Conservation (phyloP, 1,284 basidiomycete genomes). For the Agroathelia rolfsii region DNA sequence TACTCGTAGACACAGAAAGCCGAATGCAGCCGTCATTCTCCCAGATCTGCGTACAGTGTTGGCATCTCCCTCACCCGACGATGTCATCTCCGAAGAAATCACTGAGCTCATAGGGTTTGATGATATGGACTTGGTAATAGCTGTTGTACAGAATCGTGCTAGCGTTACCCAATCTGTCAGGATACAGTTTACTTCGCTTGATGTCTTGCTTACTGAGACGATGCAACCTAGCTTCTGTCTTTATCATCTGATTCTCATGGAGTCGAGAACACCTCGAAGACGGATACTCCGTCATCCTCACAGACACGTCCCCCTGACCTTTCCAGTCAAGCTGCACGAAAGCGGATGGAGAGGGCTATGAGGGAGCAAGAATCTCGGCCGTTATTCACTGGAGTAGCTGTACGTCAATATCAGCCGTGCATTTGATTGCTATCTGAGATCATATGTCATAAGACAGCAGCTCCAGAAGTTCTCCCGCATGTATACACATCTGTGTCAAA, state of each 20-base stretch:
- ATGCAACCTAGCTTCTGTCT: slow-evolving; percentile 7
- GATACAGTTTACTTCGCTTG: slow-evolving; percentile 4
- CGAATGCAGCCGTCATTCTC: slow-evolving; percentile 20
- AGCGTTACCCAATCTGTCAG: slow-evolving; percentile 33
- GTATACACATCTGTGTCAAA: slow-evolving; percentile 73
- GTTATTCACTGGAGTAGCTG: slow-evolving; percentile 50
- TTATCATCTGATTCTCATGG: slow-evolving; percentile 6
- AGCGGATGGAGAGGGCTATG: slow-evolving; percentile 58
- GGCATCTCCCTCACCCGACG: slow-evolving; percentile 32
- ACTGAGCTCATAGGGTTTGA: slow-evolving; percentile 85
- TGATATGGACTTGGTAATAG: slow-evolving; percentile 61
- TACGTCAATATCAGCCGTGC: slow-evolving; percentile 25
- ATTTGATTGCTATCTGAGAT: slow-evolving; percentile 7
- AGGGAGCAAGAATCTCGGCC: slow-evolving; percentile 60
- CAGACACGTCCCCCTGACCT: slow-evolving; percentile 21
- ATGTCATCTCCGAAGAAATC: slow-evolving; percentile 72
- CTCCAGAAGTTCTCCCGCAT: slow-evolving; percentile 71
- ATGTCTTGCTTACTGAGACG: slow-evolving; percentile 1
- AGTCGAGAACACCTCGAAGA: background rate
- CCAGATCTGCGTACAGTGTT: slow-evolving; percentile 21
- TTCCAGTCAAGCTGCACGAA: slow-evolving; percentile 45
- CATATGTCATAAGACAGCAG: slow-evolving; percentile 32
- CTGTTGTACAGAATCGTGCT: slow-evolving; percentile 41
- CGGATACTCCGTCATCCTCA: slow-evolving; percentile 6
- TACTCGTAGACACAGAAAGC: slow-evolving; percentile 19